These are phyloP conservation scores for Coemansia sp. DNA, from an alignment of 192 early-diverging fungal species.

Conservation along the genomic window DNA sequence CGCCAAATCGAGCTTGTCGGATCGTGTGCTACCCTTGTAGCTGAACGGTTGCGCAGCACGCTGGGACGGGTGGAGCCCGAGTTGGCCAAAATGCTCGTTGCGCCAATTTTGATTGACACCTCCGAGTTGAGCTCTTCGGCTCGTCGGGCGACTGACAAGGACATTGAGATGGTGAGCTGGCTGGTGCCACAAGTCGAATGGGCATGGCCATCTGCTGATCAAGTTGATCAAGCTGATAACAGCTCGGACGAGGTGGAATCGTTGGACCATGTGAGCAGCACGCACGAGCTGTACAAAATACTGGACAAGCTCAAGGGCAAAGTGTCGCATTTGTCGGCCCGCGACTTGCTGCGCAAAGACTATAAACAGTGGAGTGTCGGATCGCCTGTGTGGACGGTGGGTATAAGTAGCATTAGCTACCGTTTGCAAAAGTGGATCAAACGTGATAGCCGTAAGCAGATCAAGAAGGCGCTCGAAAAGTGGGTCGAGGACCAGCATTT, in stretches of 20 bases:
- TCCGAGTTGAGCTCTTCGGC: conserved; percentile 24
- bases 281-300: conserved; percentile 26
- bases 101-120: conserved; percentile 43
- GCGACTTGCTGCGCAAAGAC: conserved; percentile 53
- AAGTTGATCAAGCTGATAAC: neutral
- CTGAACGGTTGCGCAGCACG: conserved; percentile 8
- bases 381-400: conserved; percentile 25
- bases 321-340: conserved; percentile 32
- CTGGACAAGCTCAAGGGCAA: conserved; percentile 39
- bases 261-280: conserved; percentile 15
- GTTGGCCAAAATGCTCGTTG: conserved; percentile 37
- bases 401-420: conserved; percentile 47
- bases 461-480: conserved; percentile 17
- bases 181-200: conserved; percentile 32
- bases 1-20: conserved; percentile 38
- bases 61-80: conserved; percentile 3
- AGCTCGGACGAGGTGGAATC: neutral
- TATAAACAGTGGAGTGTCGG: conserved; percentile 53
- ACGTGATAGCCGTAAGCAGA: conserved; percentile 25
- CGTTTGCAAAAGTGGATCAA: conserved; percentile 50
- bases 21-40: conserved; percentile 41
- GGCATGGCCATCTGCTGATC: neutral
- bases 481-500: conserved; percentile 30
- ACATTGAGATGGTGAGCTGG: conserved; percentile 26
- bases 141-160: conserved; percentile 25